Base-by-base conservation (phyloP, 495 filamentous ascomycete species). In the Aspergillus biplanus region DNA sequence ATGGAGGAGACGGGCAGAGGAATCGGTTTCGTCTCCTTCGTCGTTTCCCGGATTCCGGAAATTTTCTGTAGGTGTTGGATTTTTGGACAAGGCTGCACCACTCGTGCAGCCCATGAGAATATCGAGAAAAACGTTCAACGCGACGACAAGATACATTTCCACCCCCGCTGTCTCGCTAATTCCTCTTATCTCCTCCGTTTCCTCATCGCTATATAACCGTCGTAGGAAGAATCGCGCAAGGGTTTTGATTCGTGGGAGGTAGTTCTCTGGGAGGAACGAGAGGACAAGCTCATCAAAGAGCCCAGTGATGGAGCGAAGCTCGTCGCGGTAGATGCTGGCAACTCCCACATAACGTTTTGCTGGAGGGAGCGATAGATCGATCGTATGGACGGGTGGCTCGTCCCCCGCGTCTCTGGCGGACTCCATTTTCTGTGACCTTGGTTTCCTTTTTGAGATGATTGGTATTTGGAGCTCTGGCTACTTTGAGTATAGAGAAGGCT, bases 61-160 rank as follows among this genome's bases (percentile, higher is more conserved):
- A 15, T 7, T 27, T 27, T 2, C 21, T 27, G 21, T 27, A 27
- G 21, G 39, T 15, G 39, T 44, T 44, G 39, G 39, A 4, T 12
- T 7, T 12, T 44, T 44, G 39, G 39, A 61, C 58, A 71, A 61
- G 1, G 78, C 79, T 2, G 74, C 86, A 16, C 87, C 87, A 67
- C 84, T 88, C 15, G 86, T 88, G 67, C 87, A 90, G 2, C 88
- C 88, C 76, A 90, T 83, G 31, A 89, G 75, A 13, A 83, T 68
- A 71, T 90, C 88, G 5, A 90, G 80, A 6, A 89, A 69, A 11
- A 85, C 82, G 64, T 90, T 90, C 56, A 88, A 75, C 7, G 80
- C 82, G 2, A 90, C 80, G 4, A 90, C 72, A 6, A 90, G 69
- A 67, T 85, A 85, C 71, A 90, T 71, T 11, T 80, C 74, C 31